Percentiles rank a stretch among this genome's conserved stretches.
Conservation (phyloP, 2,329 filamentous ascomycete species). For the Cadophora malorum region DNA sequence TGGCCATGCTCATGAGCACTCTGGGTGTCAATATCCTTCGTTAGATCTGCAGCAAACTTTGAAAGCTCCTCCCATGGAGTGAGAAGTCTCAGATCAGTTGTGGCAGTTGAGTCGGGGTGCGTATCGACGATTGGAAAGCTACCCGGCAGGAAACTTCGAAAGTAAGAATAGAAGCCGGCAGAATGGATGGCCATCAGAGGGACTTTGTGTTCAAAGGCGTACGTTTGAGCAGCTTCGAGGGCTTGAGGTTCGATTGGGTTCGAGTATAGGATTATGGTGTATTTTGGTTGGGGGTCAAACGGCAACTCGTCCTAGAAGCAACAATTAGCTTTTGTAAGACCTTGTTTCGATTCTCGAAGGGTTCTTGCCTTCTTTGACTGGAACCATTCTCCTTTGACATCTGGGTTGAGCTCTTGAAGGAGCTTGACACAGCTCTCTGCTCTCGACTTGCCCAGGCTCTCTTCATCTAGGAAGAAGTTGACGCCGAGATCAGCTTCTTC, state of each 20-base stretch:
- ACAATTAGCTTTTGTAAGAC: background rate
- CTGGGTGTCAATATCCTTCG: constrained; percentile 71
- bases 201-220: constrained; percentile 63
- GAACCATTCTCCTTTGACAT: constrained; percentile 80
- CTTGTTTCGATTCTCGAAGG: too few species aligned
- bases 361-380: constrained; percentile 54
- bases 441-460: constrained; percentile 76
- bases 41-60: constrained; percentile 70
- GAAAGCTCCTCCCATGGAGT: constrained; percentile 84
- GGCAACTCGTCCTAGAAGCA: constrained; percentile 29
- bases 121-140: constrained; percentile 94
- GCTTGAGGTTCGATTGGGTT: constrained; percentile 61
- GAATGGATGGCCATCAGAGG: constrained; percentile 86
- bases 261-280: constrained; percentile 66
- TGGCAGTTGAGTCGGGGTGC: constrained; percentile 87
- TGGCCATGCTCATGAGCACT: constrained; percentile 87
- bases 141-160: constrained; percentile 78
- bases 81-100: constrained; percentile 82
- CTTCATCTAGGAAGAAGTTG: constrained; percentile 94
- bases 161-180: constrained; percentile 90
- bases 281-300: constrained; percentile 49
- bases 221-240: constrained; percentile 56
- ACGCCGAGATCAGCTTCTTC: constrained; percentile 84
- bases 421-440: constrained; percentile 79
- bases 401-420: constrained; percentile 88